These are phyloP conservation scores for Penicillium roqueforti DNA, from an alignment of 495 filamentous ascomycete species.

Conservation along the genomic window DNA sequence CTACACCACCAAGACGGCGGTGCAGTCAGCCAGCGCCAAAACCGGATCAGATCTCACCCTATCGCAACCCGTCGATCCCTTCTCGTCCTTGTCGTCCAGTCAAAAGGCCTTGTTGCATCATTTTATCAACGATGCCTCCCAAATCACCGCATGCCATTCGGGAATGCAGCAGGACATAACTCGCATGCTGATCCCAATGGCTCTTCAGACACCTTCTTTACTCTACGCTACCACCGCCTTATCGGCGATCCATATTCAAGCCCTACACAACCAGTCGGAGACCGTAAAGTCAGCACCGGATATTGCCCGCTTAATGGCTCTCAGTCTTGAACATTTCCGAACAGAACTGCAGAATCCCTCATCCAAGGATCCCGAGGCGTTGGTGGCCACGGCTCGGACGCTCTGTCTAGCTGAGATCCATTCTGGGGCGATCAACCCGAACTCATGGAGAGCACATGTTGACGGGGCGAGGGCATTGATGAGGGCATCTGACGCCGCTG, in stretches of 20 bases:
- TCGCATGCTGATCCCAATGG: conserved; percentile 46
- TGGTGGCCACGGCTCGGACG: conserved; percentile 46
- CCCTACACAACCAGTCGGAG: conserved; percentile 41
- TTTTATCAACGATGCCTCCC: conserved; percentile 45
- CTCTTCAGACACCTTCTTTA: conserved; percentile 43
- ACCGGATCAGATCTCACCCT: conserved; percentile 27
- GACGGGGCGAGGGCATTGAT: conserved; percentile 44
- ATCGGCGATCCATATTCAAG: conserved; percentile 46
- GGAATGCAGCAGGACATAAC: conserved; percentile 47
- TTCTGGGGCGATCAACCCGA: conserved; percentile 44
- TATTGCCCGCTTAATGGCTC: conserved; percentile 43
- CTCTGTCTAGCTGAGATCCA: conserved; percentile 48
- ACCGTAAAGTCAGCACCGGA: conserved; percentile 43
- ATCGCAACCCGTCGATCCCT: conserved; percentile 37
- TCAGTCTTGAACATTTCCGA: conserved; percentile 44
- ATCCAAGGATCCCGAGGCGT: conserved; percentile 36
- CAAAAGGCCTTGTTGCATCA: conserved; percentile 43
- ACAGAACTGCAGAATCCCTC: conserved; percentile 39
- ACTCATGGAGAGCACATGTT: conserved; percentile 47
- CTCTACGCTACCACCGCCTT: conserved; percentile 46
- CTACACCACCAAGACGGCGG: conserved; percentile 34
- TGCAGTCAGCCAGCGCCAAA: conserved; percentile 7
- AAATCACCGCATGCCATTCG: conserved; percentile 43
- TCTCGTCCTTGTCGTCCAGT: conserved; percentile 36
- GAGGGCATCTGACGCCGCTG: conserved; percentile 27